Base-by-base conservation (phyloP, 2,329 filamentous ascomycete genomes). In the Eutypa lata region DNA sequence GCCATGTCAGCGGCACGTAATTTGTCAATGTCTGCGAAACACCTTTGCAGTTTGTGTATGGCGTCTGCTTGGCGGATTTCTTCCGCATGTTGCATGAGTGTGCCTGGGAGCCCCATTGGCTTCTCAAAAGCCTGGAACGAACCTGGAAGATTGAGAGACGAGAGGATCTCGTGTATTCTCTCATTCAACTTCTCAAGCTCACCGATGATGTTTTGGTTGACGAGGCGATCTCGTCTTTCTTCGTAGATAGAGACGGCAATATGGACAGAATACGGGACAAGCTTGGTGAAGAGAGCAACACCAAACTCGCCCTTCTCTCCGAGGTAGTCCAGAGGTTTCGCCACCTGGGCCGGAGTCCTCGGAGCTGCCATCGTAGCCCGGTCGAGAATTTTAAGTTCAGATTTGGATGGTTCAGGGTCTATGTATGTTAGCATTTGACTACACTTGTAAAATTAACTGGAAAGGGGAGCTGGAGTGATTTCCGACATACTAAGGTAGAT, bases 231-330 rank as follows among this genome's bases (percentile, higher is more conserved):
- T 53, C 92, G 82, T 14, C 92, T 83, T 66, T 97, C 92, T 51
- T 91, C 91, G 66, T 99, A 99, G 33, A 97, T 96, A 47, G 91
- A 96, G 1, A 92, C 90, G 7, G 94, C 94, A 47, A 97, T 83
- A 65, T 99, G 94, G 0, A 97, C 94, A 0, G 92, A 91, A 68
- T 97, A 97, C 0, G 94, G 94, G 0, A 99, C 94, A 2, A 99
- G 80, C 62, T 93, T 94, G 2, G 89, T 84, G 68, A 99, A 97
- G 0, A 99, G 74, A 0, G 91, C 89, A 21, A 86, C 86, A 0
- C 94, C 93, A 62, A 97, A 88, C 53, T 92, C 87, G 14, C 84
- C 84, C 44, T 87, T 82, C 13, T 94, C 88, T 2, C 91, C 91
- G 3, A 99, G 79, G 68, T 89, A 86, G 1, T 90, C 85, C 50